These are phyloP conservation scores for Colletotrichum paranaense DNA, from an alignment of 2,329 filamentous ascomycete species.

Conservation along the genomic window DNA sequence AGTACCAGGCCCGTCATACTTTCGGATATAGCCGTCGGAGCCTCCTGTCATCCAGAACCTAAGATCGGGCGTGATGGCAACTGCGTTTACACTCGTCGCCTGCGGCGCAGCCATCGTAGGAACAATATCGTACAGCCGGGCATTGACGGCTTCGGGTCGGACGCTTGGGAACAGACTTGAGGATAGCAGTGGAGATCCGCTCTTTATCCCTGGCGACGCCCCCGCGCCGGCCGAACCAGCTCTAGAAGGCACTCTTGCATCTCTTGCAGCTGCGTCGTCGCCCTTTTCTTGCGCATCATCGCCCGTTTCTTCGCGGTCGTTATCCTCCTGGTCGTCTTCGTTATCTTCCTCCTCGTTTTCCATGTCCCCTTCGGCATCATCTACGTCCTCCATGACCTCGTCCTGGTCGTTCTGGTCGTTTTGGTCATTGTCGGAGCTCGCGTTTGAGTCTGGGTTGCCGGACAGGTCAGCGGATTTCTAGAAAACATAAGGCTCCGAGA, in stretches of 20 bases:
- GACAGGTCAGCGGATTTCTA: background rate
- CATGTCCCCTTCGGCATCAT: conserved; percentile 49
- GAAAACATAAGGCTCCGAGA: too few relatives aligned
- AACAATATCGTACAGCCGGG: conserved; percentile 90
- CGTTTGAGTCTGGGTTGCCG: conserved; percentile 47
- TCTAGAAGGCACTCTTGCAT: conserved; percentile 36
- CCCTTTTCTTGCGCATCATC: conserved; percentile 43
- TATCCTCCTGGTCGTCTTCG: conserved; percentile 48
- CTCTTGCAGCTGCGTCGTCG: conserved; percentile 55
- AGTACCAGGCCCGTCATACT: conserved; percentile 95
- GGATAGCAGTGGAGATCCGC: conserved; percentile 20
- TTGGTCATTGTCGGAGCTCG: conserved; percentile 58
- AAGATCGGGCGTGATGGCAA: conserved; percentile 92
- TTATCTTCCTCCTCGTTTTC: conserved; percentile 48
- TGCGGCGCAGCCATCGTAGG: conserved; percentile 97
- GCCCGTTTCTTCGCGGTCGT: conserved; percentile 48
- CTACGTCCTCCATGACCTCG: conserved; percentile 66
- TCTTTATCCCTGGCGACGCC: conserved; percentile 26
- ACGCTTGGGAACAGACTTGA: conserved; percentile 53
- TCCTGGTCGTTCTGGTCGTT: conserved; percentile 64
- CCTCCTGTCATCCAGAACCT: conserved; percentile 95
- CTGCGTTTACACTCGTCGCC: conserved; percentile 93
- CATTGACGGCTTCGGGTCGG: conserved; percentile 82
- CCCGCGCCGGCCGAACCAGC: conserved; percentile 40
- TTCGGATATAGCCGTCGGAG: conserved; percentile 93